Evolutionary conservation across 2,329 filamentous ascomycete genomes (phyloP), one percentile per base, ranked within the genome.

Genomic region (Cryphonectria radicalis): DNA sequence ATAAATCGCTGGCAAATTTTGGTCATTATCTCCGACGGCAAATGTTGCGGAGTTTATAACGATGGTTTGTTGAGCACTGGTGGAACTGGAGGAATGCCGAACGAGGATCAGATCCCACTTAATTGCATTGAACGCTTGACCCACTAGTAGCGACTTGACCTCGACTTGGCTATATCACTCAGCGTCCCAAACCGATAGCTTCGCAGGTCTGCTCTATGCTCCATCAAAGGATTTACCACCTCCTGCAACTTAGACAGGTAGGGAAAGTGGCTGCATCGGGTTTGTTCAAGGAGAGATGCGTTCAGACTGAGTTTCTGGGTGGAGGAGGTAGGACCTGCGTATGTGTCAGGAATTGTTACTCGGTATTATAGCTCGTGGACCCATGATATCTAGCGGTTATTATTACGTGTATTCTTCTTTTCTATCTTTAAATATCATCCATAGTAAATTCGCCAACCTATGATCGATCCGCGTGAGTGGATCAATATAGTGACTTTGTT

Each of bases 21-120:
- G 57, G 43, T 74, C 69, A 35, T 70, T 68, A 6, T 74, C 74
- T 1, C 68, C 70, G 0, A 73, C 73, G 2, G 74, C 71, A 53
- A 72, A 74, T 0, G 72, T 73, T 22, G 70, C 74, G 22, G 74
- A 72, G 55, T 72, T 75, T 70, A 75, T 75, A 10, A 70, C 66
- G n/a, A 73, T 73, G 5, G 73, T 72, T 57, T 74, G 74, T 2
- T 73, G 74, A 10, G 66, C 55, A 3, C 71, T 72, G 50, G 74
- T 75, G 6, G 73, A 75, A 19, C 73, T 73, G 0, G 74, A 74
- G 13, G 74, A 75, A 43, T 74, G 73, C 13, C 73, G 70, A 22
- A 75, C 68, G 7, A 75, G 71, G 13, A 72, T 71, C 19, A 73
- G 74, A 17, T 74, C 71, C 63, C 68, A 72, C 59, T 68, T 73